These are phyloP conservation scores for Suillus cothurnatus DNA, from an alignment of 768 basidiomycete species.

Conservation along the genomic window DNA sequence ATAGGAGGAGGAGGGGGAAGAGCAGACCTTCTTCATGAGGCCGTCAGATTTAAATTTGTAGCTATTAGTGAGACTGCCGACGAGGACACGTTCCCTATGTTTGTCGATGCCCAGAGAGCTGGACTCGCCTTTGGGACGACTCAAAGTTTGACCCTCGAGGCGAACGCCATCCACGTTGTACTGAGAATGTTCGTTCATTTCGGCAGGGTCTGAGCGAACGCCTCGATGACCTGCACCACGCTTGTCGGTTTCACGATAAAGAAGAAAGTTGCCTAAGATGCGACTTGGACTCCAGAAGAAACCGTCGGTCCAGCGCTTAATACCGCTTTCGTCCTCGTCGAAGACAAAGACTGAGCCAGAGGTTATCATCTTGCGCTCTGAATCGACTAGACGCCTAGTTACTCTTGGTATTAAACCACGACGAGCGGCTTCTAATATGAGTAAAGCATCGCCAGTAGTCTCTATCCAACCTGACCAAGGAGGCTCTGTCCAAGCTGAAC, in stretches of 20 bases:
- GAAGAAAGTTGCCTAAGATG: constrained; percentile 92
- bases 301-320: constrained; percentile 99
- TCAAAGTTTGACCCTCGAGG: constrained; percentile 50
- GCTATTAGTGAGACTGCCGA: constrained; percentile 90
- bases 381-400: constrained; percentile 88
- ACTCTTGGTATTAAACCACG: constrained; percentile 90
- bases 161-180: constrained; percentile 37
- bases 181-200: constrained; percentile 42
- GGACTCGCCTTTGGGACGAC: constrained; percentile 61
- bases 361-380: constrained; percentile 90
- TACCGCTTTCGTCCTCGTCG: constrained; percentile 95
- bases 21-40: constrained; percentile 92
- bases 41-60: constrained; percentile 93
- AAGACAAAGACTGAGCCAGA: constrained; percentile 96
- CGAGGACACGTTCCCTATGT: constrained; percentile 75
- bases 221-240: constrained; percentile 65
- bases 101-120: constrained; percentile 57
- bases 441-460: constrained; percentile 92
- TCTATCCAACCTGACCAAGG: constrained; percentile 96
- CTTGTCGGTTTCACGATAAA: constrained; percentile 94
- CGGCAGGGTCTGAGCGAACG: constrained; percentile 43
- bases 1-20: constrained; percentile 9
- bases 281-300: constrained; percentile 93
- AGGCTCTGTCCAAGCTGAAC: constrained; percentile 76
- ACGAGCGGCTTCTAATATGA: constrained; percentile 93